These are phyloP conservation scores for Calycina marina DNA, from an alignment of 2,329 filamentous ascomycete genomes.

Conservation along the genomic window DNA sequence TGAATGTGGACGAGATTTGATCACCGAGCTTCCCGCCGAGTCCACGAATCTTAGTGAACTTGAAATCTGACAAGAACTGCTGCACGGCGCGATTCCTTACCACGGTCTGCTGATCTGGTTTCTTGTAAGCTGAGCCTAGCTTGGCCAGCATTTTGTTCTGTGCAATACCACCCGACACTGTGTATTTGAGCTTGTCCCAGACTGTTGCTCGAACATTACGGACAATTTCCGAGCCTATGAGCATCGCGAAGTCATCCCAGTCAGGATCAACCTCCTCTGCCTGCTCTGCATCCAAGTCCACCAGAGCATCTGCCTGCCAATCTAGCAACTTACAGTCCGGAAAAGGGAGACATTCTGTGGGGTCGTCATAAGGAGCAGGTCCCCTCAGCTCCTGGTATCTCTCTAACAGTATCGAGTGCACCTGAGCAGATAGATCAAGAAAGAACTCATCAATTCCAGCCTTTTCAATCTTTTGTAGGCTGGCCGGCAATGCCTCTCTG, in stretches of 20 bases:
- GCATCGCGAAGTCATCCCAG: slow-evolving; percentile 87
- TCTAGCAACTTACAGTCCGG: slow-evolving; percentile 62
- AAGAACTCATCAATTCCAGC: slow-evolving; percentile 95
- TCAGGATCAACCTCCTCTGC: slow-evolving; percentile 72
- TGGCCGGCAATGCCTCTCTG: slow-evolving; percentile 53
- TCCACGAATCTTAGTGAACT: slow-evolving; percentile 89
- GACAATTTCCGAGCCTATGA: slow-evolving; percentile 81
- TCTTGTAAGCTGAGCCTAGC: slow-evolving; percentile 78
- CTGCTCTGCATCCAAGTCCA: slow-evolving; percentile 60
- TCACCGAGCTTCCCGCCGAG: slow-evolving; percentile 92
- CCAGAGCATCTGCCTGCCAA: slow-evolving; percentile 70
- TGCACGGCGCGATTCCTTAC: slow-evolving; percentile 71
- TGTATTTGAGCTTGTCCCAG: slow-evolving; percentile 62
- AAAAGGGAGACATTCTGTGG: slow-evolving; percentile 53
- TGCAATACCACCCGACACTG: slow-evolving; percentile 79
- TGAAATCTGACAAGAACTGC: slow-evolving; percentile 69
- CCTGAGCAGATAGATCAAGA: slow-evolving; percentile 73
- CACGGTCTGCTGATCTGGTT: slow-evolving; percentile 90
- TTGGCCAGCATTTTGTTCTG: slow-evolving; percentile 94
- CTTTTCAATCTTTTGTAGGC: slow-evolving; percentile 70
- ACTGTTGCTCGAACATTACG: slow-evolving; percentile 58
- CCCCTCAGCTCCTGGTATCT: slow-evolving; percentile 59
- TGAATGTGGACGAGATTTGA: slow-evolving; percentile 66
- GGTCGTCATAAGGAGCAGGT: slow-evolving; percentile 60
- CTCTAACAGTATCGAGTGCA: slow-evolving; percentile 60